Percentiles rank a stretch among this genome's conserved stretches.
Evolutionary conservation across 768 basidiomycete genomes (phyloP).

Genomic region (Pleurotus sapidus): DNA sequence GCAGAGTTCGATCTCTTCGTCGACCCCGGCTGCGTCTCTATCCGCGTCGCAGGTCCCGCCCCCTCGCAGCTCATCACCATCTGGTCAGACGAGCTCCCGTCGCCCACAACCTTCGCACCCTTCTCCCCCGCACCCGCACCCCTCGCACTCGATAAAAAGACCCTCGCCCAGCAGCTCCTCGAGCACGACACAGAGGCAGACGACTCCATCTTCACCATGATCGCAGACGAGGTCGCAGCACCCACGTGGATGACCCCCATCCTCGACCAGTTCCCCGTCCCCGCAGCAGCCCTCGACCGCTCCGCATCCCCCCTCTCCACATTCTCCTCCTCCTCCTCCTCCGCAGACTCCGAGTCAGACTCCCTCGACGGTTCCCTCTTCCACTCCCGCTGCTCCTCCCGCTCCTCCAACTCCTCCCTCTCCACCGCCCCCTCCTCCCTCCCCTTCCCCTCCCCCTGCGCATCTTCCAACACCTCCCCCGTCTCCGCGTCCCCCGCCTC

Average conservation of each 20-base stretch:
- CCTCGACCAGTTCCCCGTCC: conserved; percentile 53
- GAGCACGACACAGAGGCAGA: conserved; percentile 72
- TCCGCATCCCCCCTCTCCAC: conserved; percentile 42
- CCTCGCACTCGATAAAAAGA: conserved; percentile 38
- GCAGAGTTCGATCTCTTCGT: conserved; percentile 77
- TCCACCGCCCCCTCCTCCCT: conserved; percentile 49
- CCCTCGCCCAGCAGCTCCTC: conserved; percentile 71
- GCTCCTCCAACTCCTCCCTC: conserved; percentile 60
- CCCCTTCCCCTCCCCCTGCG: conserved; percentile 46
- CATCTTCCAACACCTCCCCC: conserved; percentile 33
- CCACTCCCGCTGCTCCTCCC: conserved; percentile 63
- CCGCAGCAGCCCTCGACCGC: conserved; percentile 31
- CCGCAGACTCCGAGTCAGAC: conserved; percentile 51
- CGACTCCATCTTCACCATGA: conserved; percentile 70
- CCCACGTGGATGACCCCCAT: conserved; percentile 71
- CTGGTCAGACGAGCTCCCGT: conserved; percentile 59
- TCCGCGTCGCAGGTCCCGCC: conserved; percentile 45
- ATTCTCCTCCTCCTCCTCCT: conserved; percentile 46
- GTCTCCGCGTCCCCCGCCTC: too few relatives aligned
- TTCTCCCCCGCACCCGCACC: conserved; percentile 1
- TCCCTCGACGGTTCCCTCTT: conserved; percentile 19
- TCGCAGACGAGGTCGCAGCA: conserved; percentile 66
- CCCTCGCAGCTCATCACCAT: conserved; percentile 51
- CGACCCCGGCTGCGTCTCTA: conserved; percentile 75
- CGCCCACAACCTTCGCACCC: conserved; percentile 17